A percentile compares a stretch with the other conserved stretches of the same genome.
Evolutionary conservation across 1,139 yeast species (phyloP).

Genomic region (Debaryomyces nepalensis): DNA sequence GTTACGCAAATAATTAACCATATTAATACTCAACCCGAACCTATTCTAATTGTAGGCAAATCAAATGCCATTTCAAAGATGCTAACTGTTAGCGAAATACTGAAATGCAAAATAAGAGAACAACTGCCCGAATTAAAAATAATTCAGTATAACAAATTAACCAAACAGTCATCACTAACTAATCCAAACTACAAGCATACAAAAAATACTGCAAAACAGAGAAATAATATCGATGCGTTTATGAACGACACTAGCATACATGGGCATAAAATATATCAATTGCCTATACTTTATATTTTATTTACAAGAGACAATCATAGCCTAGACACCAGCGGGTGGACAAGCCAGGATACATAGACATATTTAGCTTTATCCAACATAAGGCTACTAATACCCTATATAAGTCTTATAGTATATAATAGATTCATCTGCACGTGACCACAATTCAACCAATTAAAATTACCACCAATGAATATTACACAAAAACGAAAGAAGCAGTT

Average conservation of each 20-base stretch:
- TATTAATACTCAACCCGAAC: conserved; percentile 1
- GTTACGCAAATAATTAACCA: conserved; percentile 21
- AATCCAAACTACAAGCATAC: conserved; percentile 9
- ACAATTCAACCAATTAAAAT: conserved; percentile 9
- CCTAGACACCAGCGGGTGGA: conserved; percentile 7
- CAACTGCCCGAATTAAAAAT: conserved; percentile 1
- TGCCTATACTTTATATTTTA: conserved; percentile 25
- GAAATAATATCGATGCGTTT: conserved; percentile 3
- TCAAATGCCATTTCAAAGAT: conserved; percentile 12
- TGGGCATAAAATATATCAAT: conserved; percentile 24
- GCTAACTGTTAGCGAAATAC: conserved; percentile 9
- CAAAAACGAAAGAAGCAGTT: conserved; percentile 8
- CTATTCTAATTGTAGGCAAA: conserved; percentile 10
- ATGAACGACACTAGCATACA: conserved; percentile 13
- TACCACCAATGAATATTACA: conserved; percentile 11
- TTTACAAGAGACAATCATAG: not conserved
- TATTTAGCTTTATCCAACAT: not conserved
- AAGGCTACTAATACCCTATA: not conserved
- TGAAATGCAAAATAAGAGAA: conserved; percentile 5
- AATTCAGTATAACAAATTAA: conserved; percentile 15
- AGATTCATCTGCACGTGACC: conserved; percentile 1
- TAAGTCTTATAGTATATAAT: conserved; percentile 8
- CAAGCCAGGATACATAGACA: not conserved
- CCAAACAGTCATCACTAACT: conserved; percentile 4
- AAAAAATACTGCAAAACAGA: conserved; percentile 3